Conservation (phyloP, 1,139 yeast species). For the Yarrowia galli region DNA sequence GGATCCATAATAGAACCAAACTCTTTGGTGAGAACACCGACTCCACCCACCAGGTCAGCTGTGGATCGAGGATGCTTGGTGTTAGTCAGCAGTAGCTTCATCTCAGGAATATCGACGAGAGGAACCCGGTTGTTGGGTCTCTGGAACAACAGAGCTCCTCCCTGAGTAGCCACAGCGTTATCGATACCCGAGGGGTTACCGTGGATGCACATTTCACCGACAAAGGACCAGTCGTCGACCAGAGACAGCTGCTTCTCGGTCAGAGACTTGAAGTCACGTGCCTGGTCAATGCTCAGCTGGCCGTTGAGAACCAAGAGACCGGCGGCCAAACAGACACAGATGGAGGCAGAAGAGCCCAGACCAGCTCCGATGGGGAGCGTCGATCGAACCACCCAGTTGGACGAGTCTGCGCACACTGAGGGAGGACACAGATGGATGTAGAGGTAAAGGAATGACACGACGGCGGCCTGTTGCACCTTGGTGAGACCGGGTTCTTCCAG, state of each 20-base stretch:
- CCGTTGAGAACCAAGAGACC: constrained; percentile 46
- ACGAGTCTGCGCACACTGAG: constrained; percentile 60
- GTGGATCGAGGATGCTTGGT: constrained; percentile 89
- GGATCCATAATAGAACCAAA: constrained; percentile 64
- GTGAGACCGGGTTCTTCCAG: constrained; percentile 54
- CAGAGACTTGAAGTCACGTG: constrained; percentile 40
- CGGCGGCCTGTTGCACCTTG: constrained; percentile 78
- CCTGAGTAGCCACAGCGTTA: constrained; percentile 93
- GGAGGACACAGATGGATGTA: constrained; percentile 65
- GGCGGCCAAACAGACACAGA: constrained; percentile 82
- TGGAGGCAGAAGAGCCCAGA: constrained; percentile 91
- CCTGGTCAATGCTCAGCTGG: constrained; percentile 40
- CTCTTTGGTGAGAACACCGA: constrained; percentile 61
- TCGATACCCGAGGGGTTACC: constrained; percentile 98
- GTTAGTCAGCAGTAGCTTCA: constrained; percentile 78
- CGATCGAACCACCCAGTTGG: constrained; percentile 65
- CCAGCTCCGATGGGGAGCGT: constrained; percentile 98
- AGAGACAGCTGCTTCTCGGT: constrained; percentile 60
- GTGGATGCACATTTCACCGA: constrained; percentile 95
- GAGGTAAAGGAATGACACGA: constrained; percentile 82
- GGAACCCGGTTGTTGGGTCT: constrained; percentile 67
- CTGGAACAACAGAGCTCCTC: constrained; percentile 94
- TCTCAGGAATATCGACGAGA: constrained; percentile 68
- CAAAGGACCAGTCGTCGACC: constrained; percentile 85
- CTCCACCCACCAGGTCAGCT: constrained; percentile 80